A percentile compares a stretch with the other conserved stretches of the same genome.
Evolutionary conservation across 768 basidiomycete species (phyloP).

Genomic region (Cyathus striatus): DNA sequence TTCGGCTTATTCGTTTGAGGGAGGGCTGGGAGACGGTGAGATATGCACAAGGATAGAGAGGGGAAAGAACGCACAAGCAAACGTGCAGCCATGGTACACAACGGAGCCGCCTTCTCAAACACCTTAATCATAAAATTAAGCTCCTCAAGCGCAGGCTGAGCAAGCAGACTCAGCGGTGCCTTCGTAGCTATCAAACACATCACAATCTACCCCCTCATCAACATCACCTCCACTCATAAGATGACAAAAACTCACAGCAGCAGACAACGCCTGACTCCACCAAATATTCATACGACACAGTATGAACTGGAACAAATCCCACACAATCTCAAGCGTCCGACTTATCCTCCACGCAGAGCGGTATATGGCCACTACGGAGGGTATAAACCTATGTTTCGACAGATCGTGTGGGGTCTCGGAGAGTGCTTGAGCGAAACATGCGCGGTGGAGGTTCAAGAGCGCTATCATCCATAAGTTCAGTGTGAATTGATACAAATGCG

Average conservation of each 20-base stretch:
- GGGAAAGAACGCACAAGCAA: slow-evolving; percentile 28
- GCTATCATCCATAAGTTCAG: slow-evolving; percentile 34
- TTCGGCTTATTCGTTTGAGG: slow-evolving; percentile 33
- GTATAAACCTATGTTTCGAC: slow-evolving; percentile 56
- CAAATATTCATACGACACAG: slow-evolving; percentile 41
- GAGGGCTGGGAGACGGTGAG: slow-evolving; percentile 6
- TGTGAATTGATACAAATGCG: not conserved
- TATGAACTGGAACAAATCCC: slow-evolving; percentile 32
- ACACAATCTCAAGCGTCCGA: slow-evolving; percentile 39
- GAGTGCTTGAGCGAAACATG: slow-evolving; percentile 64
- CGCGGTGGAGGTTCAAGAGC: slow-evolving; percentile 59
- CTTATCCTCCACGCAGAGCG: slow-evolving; percentile 68
- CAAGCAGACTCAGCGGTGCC: slow-evolving; percentile 43
- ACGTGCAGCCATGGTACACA: slow-evolving; percentile 39
- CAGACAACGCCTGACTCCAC: slow-evolving; percentile 68
- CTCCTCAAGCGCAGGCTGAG: slow-evolving; percentile 41
- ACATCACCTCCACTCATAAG: not conserved
- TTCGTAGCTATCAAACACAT: slow-evolving; percentile 52
- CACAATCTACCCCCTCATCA: slow-evolving; percentile 48
- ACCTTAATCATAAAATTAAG: slow-evolving; percentile 36
- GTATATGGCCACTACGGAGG: slow-evolving; percentile 69
- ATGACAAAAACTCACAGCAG: slow-evolving; percentile 35
- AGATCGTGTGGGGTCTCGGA: slow-evolving; percentile 54
- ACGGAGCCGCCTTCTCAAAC: slow-evolving; percentile 42
- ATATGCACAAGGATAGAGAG: not conserved